Percentiles rank a stretch among this genome's conserved stretches.
phyloP scores from a whole-genome alignment of 2,329 filamentous ascomycete genomes.

The Colletotrichum sp. region DNA sequence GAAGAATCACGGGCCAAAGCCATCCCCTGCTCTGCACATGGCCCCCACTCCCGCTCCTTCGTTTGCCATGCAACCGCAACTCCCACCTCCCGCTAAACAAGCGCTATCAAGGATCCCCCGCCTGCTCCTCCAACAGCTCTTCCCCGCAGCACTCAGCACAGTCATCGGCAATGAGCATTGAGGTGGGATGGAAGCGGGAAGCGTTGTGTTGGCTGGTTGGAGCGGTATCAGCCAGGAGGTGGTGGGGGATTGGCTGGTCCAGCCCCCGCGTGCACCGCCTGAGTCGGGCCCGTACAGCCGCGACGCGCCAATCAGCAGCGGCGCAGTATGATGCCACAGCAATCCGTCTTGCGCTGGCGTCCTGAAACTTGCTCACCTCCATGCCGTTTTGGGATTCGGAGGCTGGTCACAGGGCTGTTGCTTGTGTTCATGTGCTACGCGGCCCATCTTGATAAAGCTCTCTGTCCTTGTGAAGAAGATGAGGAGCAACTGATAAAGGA shows the following conservation, averaged over 20 bases:
- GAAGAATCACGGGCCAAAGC: neutral
- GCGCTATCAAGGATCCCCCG: neutral
- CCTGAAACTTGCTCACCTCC: constrained; percentile 21
- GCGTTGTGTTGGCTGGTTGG: neutral
- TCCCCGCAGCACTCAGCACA: neutral
- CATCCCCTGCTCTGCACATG: neutral
- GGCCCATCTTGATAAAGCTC: constrained; percentile 2
- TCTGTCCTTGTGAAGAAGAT: neutral
- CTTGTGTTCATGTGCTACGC: constrained; percentile 18
- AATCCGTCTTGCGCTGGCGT: constrained; percentile 14
- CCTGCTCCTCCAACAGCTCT: neutral
- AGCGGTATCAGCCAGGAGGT: neutral
- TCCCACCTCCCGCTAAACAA: neutral
- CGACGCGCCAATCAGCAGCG: neutral
- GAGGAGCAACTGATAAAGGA: neutral
- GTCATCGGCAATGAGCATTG: neutral
- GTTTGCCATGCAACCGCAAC: neutral
- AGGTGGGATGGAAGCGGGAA: too few relatives aligned
- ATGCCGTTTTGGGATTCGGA: constrained; percentile 18
- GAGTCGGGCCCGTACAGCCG: neutral
- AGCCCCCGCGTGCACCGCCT: neutral
- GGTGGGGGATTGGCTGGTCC: too few relatives aligned
- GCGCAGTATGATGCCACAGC: neutral
- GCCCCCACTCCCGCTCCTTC: too few relatives aligned
- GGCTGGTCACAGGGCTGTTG: constrained; percentile 19